Percentiles rank a stretch among this genome's conserved stretches.
Conservation (phyloP, 169 alveolate genomes). For the Blepharisma undulans region DNA sequence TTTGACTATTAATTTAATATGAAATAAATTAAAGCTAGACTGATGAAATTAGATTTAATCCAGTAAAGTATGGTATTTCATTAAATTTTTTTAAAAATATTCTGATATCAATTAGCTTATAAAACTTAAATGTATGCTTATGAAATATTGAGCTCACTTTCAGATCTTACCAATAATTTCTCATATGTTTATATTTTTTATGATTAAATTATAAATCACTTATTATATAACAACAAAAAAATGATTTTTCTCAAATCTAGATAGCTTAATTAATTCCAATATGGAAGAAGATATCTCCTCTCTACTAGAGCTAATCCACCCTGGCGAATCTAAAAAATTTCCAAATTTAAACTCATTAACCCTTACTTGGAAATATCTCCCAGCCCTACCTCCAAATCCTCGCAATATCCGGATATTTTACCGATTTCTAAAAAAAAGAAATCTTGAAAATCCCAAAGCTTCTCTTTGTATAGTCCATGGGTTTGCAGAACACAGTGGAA, state of each 20-base stretch:
- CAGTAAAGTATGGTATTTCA: too few species aligned
- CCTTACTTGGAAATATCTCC: slow-evolving; percentile 18
- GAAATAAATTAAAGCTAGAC: too few species aligned
- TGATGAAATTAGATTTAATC: too few species aligned
- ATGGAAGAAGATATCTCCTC: slow-evolving; percentile 12
- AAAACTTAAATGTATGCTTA: too few species aligned
- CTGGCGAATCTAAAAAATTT: slow-evolving; percentile 6
- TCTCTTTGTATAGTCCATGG: slow-evolving; percentile 53
- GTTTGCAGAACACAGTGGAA: slow-evolving; percentile 59
- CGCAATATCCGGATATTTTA: background rate
- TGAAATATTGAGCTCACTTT: too few species aligned
- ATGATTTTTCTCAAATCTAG: background rate
- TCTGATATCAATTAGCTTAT: too few species aligned
- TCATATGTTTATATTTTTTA: too few species aligned
- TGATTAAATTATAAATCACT: too few species aligned
- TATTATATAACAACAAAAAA: too few species aligned
- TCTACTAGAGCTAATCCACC: background rate
- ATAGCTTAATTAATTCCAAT: background rate
- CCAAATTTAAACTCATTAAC: background rate
- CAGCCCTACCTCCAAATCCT: slow-evolving; percentile 6
- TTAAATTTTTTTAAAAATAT: too few species aligned
- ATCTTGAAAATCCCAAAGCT: slow-evolving; percentile 1
- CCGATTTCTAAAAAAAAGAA: background rate
- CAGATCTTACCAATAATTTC: too few species aligned
- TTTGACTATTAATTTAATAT: too few species aligned